Evolutionary conservation across 768 basidiomycete genomes (phyloP), one percentile per base, ranked within the genome.

Genomic region (Tephrocybe sp.): DNA sequence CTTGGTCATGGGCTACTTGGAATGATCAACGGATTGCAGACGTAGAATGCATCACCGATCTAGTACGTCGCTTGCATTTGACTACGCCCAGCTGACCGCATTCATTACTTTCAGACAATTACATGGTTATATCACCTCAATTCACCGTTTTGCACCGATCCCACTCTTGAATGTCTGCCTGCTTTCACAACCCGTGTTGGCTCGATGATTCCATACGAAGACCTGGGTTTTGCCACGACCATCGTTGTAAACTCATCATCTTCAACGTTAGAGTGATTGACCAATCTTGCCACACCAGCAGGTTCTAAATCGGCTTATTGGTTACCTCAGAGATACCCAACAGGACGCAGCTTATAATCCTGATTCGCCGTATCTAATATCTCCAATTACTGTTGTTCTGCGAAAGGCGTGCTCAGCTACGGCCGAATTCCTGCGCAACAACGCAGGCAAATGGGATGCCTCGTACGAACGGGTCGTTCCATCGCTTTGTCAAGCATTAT

Each of bases 1-100:
- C 78, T 1, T 89, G 88, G 87, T 73, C 72, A 48, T 91, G 89
- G 87, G 66, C 62, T 10, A 64, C 75, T 6, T 90, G 86, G 84
- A 63, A 68, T 41, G 86, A 88, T 58, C 68, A 70, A 51, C 74
- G 80, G 18, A 62, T 69, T 33, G 71, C 76, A 24, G 66, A 81
- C 30, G 68, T 75, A 1, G 84, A 85, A 47, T 68, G 67, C 24
- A 70, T 86, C 40, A 64, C 72, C 4, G 62, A 62, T 41, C 58
- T 85, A 53, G 87, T 86, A 58, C 58, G 76, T 62, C 28, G 23
- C 4, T 18, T 34, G 21, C 26, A n/a, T 17, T 25, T 15, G 37
- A 30, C 18, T 36, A 2, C 32, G 24, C 12, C 5, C 17, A 34
- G 28, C 15, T 36, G 34, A 36, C 11, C 34, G 8, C 9, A 46